Evolutionary conservation across 2,329 filamentous ascomycete genomes (phyloP).

Genomic region (Hypoxylon sp.): DNA sequence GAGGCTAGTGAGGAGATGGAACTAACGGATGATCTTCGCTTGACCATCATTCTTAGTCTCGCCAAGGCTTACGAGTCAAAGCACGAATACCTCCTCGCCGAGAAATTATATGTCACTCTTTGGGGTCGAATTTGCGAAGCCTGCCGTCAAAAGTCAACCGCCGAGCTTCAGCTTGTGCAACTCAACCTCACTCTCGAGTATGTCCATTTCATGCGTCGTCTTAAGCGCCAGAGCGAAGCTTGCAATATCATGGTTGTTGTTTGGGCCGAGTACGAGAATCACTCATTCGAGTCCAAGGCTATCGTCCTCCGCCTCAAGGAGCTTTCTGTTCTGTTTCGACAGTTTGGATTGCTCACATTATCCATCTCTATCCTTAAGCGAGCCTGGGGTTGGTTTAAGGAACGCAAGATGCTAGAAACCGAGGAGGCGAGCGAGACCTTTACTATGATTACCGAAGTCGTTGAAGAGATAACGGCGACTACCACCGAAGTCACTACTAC

Average conservation of each 20-base stretch:
- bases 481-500: constrained; percentile 51
- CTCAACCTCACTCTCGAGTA: constrained; percentile 56
- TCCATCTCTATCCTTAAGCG: constrained; percentile 53
- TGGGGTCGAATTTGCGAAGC: constrained; percentile 55
- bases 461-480: constrained; percentile 55
- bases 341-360: constrained; percentile 52
- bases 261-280: constrained; percentile 56
- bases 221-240: constrained; percentile 53
- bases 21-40: constrained; percentile 49
- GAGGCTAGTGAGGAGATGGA: constrained; percentile 53
- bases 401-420: constrained; percentile 48
- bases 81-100: constrained; percentile 51
- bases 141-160: constrained; percentile 47
- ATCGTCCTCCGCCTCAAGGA: constrained; percentile 54
- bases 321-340: constrained; percentile 51
- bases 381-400: constrained; percentile 56
- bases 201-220: constrained; percentile 50
- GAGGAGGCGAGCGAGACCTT: constrained; percentile 53
- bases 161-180: constrained; percentile 53
- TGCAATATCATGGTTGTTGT: constrained; percentile 55
- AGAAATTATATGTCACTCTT: constrained; percentile 55
- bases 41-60: constrained; percentile 53
- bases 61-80: constrained; percentile 52
- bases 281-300: constrained; percentile 49
- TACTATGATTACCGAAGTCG: constrained; percentile 54